phyloP scores from a whole-genome alignment of 1,284 basidiomycete species.

The Boletellus deceptivus region DNA sequence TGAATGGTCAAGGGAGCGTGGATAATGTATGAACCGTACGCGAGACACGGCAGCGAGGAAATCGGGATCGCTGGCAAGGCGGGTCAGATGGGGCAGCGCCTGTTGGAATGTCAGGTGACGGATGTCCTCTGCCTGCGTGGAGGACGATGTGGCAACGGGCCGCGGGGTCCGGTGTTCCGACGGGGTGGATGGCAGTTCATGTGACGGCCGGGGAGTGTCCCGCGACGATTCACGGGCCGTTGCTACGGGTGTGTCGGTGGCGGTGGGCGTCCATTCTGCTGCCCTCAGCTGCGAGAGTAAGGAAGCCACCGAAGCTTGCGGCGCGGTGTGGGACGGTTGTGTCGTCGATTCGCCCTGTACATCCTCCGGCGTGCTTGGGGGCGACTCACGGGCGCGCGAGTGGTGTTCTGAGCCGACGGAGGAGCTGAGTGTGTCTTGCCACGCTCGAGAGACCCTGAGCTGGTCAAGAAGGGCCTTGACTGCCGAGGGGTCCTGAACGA shows the following conservation, averaged over 20 bases:
- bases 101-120: constrained; percentile 60
- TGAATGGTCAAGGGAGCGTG: constrained; percentile 7
- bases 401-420: constrained; percentile 1
- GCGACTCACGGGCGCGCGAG: constrained; percentile 4
- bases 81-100: constrained; percentile 55
- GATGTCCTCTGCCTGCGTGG: constrained; percentile 36
- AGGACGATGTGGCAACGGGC: constrained; percentile 10
- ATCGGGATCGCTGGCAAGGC: constrained; percentile 48
- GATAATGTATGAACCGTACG: constrained; percentile 37
- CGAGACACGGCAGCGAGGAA: constrained; percentile 48
- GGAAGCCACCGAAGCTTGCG: constrained; percentile 50
- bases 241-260: constrained; percentile 11
- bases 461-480: constrained; percentile 66
- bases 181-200: constrained; percentile 8
- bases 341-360: constrained; percentile 7
- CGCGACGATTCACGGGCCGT: constrained; percentile 8
- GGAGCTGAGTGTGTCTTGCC: constrained; percentile 49
- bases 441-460: constrained; percentile 60
- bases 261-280: constrained; percentile 16
- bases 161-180: constrained; percentile 13
- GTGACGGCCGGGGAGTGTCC: constrained; percentile 10
- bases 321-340: constrained; percentile 6
- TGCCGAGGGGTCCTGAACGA: constrained; percentile 48
- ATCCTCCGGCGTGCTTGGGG: constrained; percentile 6
- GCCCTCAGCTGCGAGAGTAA: constrained; percentile 64